Evolutionary conservation across 2,329 filamentous ascomycete species (phyloP).

Genomic region (Cryphonectria radicalis): DNA sequence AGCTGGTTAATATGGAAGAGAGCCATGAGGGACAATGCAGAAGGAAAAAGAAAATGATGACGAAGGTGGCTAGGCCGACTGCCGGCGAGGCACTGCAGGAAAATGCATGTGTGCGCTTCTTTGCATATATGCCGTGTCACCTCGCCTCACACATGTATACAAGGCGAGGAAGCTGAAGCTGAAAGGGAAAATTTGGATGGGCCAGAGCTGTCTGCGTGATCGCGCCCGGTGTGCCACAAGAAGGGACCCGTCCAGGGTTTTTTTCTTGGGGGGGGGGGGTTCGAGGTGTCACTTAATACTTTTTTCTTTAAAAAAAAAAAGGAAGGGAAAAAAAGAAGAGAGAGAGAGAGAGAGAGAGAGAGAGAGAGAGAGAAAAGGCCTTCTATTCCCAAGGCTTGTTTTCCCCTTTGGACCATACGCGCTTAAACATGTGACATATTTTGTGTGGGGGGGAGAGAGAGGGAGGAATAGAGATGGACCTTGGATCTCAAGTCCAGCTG

Average conservation of each 20-base stretch:
- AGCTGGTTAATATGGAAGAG: not conserved
- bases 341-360: too few species aligned
- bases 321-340: too few species aligned
- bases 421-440: not conserved
- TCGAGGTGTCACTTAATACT: not conserved
- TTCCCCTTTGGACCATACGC: not conserved
- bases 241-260: not conserved
- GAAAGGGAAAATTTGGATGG: slow-evolving; percentile 1
- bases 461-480: not conserved
- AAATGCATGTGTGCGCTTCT: not conserved
- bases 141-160: slow-evolving; percentile 1
- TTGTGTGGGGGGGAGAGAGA: not conserved
- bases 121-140: slow-evolving; percentile 18
- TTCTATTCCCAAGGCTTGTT: not conserved
- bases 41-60: not conserved
- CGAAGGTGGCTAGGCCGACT: not conserved
- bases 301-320: too few species aligned
- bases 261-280: too few species aligned
- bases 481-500: slow-evolving; percentile 1
- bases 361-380: not conserved
- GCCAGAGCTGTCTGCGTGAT: slow-evolving; percentile 15
- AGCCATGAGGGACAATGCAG: not conserved
- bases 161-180: slow-evolving; percentile 8
- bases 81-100: slow-evolving; percentile 4
- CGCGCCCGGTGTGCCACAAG: slow-evolving; percentile 19